Percentiles rank a stretch among this genome's conserved stretches.
phyloP scores from a whole-genome alignment of 1,139 yeast species.

The Yamadazyma pseudoaaseri region DNA sequence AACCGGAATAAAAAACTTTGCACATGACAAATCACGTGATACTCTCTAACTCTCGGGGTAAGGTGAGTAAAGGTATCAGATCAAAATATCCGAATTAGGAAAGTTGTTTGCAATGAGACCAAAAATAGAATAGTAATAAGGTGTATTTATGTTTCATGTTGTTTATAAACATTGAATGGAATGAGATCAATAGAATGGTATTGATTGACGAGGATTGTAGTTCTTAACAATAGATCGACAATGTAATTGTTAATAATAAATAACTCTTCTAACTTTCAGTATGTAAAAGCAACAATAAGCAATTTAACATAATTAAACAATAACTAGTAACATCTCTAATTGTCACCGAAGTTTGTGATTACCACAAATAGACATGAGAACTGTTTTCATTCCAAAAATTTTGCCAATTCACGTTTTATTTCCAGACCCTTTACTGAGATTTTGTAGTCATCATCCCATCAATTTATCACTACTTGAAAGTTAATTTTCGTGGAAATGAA shows the following conservation, averaged over 20 bases:
- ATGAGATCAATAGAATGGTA: neutral
- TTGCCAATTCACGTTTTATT: too few relatives aligned
- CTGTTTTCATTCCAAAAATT: neutral
- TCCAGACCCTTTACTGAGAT: too few relatives aligned
- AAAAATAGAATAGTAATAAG: neutral
- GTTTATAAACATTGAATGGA: neutral
- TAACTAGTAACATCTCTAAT: too few relatives aligned
- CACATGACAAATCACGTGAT: slow-evolving; percentile 1
- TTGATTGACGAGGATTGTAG: slow-evolving; percentile 2
- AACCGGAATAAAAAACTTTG: too few relatives aligned
- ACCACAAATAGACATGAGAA: neutral
- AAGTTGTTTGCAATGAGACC: neutral
- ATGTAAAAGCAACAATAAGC: too few relatives aligned
- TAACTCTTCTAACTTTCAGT: too few relatives aligned
- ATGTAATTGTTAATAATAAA: too few relatives aligned
- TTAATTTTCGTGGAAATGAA: slow-evolving; percentile 1
- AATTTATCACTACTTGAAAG: too few relatives aligned
- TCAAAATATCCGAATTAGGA: neutral
- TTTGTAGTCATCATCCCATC: too few relatives aligned
- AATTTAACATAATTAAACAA: too few relatives aligned
- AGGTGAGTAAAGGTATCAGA: slow-evolving; percentile 1
- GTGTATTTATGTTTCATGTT: neutral
- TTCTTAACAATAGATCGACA: slow-evolving; percentile 1
- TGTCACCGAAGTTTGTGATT: too few relatives aligned
- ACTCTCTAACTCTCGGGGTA: too few relatives aligned